phyloP scores from a whole-genome alignment of 1,284 basidiomycete genomes.

The Malassezia caprae region DNA sequence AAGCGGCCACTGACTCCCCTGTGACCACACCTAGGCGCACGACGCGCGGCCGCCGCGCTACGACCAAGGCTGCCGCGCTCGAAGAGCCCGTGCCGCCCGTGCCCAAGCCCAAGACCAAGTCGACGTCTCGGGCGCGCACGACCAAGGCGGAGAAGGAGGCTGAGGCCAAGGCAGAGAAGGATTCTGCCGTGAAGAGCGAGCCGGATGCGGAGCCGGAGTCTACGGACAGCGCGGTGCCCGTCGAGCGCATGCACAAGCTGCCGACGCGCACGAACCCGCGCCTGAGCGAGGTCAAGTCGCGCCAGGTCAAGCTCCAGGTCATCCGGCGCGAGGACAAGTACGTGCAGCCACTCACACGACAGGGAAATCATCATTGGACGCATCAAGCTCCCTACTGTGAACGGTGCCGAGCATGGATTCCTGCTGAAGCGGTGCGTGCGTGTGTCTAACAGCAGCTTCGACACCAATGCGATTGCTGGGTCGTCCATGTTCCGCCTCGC shows the following conservation, averaged over 20 bases:
- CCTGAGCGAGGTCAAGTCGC: slow-evolving; percentile 31
- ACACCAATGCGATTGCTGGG: slow-evolving; percentile 86
- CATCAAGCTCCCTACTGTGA: slow-evolving; percentile 75
- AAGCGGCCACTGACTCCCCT: slow-evolving; percentile 4
- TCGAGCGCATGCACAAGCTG: slow-evolving; percentile 24
- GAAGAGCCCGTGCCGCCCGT: neutral
- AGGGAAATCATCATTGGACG: slow-evolving; percentile 74
- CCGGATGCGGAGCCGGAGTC: neutral
- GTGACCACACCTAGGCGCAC: slow-evolving; percentile 7
- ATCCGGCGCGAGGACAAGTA: slow-evolving; percentile 64
- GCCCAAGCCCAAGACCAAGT: neutral
- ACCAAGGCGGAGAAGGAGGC: neutral
- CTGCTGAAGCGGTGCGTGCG: slow-evolving; percentile 51
- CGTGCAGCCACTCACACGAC: neutral
- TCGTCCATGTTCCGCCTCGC: slow-evolving; percentile 97
- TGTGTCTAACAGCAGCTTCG: slow-evolving; percentile 88
- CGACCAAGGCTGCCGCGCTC: slow-evolving; percentile 4
- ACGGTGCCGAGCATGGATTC: slow-evolving; percentile 37
- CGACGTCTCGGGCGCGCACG: neutral
- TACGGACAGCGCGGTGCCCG: neutral
- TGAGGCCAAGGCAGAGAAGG: neutral
- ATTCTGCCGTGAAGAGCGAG: neutral
- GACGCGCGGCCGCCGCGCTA: slow-evolving; percentile 8
- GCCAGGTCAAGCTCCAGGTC: slow-evolving; percentile 67
- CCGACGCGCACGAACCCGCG: slow-evolving; percentile 37